A percentile compares a stretch with the other conserved stretches of the same genome.
Evolutionary conservation across 352 stramenopile species (phyloP).

Genomic region (Globisporangium parvum): DNA sequence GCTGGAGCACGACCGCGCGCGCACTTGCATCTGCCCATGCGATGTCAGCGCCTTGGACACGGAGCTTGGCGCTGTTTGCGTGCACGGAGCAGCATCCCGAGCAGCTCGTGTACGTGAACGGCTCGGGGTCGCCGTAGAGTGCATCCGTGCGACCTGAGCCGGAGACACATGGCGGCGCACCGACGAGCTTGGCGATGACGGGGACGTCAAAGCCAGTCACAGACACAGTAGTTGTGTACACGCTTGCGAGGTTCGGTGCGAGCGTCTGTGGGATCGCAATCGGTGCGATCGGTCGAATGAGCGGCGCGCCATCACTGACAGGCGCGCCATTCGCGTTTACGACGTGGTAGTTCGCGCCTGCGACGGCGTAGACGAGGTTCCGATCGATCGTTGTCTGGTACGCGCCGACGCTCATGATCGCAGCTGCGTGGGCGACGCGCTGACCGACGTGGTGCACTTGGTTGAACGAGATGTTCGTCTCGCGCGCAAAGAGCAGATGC

Average conservation of each 20-base stretch:
- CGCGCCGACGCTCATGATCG: slow-evolving; percentile 45
- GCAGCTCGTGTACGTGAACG: slow-evolving; percentile 53
- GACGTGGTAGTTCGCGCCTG: slow-evolving; percentile 31
- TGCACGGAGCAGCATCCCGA: slow-evolving; percentile 66
- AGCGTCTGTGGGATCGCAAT: slow-evolving; percentile 19
- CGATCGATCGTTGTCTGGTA: slow-evolving; percentile 38
- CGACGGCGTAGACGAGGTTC: slow-evolving; percentile 58
- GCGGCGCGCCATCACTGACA: slow-evolving; percentile 16
- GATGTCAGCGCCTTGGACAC: slow-evolving; percentile 26
- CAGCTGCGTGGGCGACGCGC: slow-evolving; percentile 40
- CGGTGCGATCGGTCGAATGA: slow-evolving; percentile 25
- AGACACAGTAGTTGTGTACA: slow-evolving; percentile 33
- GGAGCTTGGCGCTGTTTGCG: slow-evolving; percentile 39
- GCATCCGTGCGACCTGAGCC: slow-evolving; percentile 44
- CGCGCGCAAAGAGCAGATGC: slow-evolving; percentile 33
- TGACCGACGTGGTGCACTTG: slow-evolving; percentile 66
- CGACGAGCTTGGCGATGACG: slow-evolving; percentile 60
- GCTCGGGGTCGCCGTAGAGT: slow-evolving; percentile 33
- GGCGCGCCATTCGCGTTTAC: slow-evolving; percentile 37
- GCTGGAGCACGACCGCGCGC: slow-evolving; percentile 32
- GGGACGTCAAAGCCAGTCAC: slow-evolving; percentile 53
- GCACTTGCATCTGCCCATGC: slow-evolving; percentile 28
- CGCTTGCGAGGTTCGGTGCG: slow-evolving; percentile 22
- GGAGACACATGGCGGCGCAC: slow-evolving; percentile 48
- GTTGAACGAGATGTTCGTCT: slow-evolving; percentile 62